Percentiles rank a stretch among this genome's conserved stretches.
phyloP scores from a whole-genome alignment of 345 rosid genomes.

The Salix suchowensis region DNA sequence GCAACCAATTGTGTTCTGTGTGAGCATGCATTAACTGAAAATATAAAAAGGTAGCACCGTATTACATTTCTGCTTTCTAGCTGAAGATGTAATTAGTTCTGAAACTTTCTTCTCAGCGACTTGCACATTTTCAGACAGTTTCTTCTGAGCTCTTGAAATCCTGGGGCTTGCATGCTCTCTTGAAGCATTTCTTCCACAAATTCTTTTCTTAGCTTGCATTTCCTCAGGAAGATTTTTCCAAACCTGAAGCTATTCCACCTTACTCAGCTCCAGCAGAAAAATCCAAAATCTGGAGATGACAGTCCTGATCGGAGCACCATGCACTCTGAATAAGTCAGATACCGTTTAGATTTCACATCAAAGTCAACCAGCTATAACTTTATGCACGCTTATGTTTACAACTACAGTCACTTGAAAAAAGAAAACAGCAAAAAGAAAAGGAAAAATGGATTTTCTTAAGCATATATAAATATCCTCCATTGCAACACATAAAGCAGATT shows the following conservation, averaged over 20 bases:
- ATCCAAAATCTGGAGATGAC: background rate
- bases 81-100: slow-evolving; percentile 63
- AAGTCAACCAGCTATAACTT: background rate
- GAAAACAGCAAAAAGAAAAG: background rate
- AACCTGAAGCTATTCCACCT: slow-evolving; percentile 4
- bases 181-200: slow-evolving; percentile 45
- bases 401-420: background rate
- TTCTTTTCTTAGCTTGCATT: slow-evolving; percentile 64
- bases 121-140: slow-evolving; percentile 44
- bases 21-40: background rate
- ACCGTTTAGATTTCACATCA: background rate
- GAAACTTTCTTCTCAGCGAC: slow-evolving; percentile 42
- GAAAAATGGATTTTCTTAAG: background rate
- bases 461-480: background rate
- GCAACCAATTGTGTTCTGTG: background rate
- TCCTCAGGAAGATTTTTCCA: slow-evolving; percentile 4
- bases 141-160: slow-evolving; percentile 49
- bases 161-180: slow-evolving; percentile 43
- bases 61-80: slow-evolving; percentile 53
- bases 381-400: no score
- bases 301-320: background rate
- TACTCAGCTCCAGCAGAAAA: background rate
- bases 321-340: background rate
- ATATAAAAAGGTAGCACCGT: background rate
- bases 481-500: background rate